These are phyloP conservation scores for Huntiella bhutanensis DNA, from an alignment of 2,329 filamentous ascomycete genomes.

Conservation along the genomic window DNA sequence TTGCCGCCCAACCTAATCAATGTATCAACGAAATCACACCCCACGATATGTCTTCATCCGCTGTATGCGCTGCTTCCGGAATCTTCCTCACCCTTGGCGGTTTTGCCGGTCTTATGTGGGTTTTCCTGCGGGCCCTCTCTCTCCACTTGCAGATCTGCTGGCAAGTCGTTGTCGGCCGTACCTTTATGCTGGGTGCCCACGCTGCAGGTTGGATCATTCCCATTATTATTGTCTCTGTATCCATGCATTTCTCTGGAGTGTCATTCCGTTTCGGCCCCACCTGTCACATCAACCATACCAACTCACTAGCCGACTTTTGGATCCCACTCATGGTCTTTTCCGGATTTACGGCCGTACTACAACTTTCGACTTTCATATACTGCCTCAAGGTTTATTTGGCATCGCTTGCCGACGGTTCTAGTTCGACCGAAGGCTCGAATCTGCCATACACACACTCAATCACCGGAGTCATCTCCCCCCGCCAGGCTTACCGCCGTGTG, in stretches of 20 bases:
- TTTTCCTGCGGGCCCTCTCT: constrained; percentile 74
- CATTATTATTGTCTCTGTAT: constrained; percentile 52
- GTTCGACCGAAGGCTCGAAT: constrained; percentile 50
- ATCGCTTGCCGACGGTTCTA: constrained; percentile 54
- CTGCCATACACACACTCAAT: constrained; percentile 48
- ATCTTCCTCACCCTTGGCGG: constrained; percentile 73
- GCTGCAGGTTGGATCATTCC: constrained; percentile 71
- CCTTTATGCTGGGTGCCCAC: constrained; percentile 76
- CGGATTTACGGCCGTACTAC: constrained; percentile 56
- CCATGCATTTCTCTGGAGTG: constrained; percentile 70
- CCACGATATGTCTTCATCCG: constrained; percentile 68
- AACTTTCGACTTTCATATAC: constrained; percentile 73
- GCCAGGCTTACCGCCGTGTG: constrained; percentile 74
- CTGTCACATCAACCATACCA: constrained; percentile 83
- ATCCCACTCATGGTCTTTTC: constrained; percentile 69
- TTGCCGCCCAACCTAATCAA: constrained; percentile 58
- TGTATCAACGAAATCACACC: constrained; percentile 86
- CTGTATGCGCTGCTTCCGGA: constrained; percentile 75
- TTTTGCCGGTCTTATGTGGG: constrained; percentile 71
- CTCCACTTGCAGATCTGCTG: constrained; percentile 97
- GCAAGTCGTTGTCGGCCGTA: constrained; percentile 74
- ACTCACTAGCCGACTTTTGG: constrained; percentile 77
- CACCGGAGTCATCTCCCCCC: constrained; percentile 56
- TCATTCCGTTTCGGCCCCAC: constrained; percentile 84
- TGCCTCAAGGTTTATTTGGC: constrained; percentile 89